Evolutionary conservation across 768 basidiomycete genomes (phyloP).

Genomic region (Psilocybe tampanensis): DNA sequence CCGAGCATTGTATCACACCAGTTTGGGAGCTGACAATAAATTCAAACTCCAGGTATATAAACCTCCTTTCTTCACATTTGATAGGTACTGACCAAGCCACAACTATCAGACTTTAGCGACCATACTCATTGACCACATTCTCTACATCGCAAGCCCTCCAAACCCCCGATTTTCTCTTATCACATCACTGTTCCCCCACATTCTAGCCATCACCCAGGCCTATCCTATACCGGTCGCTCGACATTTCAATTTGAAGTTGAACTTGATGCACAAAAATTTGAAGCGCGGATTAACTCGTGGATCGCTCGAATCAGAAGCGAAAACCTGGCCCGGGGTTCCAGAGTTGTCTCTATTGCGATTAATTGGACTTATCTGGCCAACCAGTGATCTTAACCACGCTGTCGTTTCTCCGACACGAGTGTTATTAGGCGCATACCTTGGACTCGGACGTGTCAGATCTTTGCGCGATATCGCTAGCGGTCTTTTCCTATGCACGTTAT

Average conservation of each 20-base stretch:
- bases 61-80: neutral
- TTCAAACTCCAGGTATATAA: constrained; percentile 80
- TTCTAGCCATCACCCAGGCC: constrained; percentile 74
- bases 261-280: constrained; percentile 93
- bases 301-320: constrained; percentile 57
- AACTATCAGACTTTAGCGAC: constrained; percentile 64
- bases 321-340: constrained; percentile 86
- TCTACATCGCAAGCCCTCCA: constrained; percentile 71
- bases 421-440: constrained; percentile 90
- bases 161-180: constrained; percentile 61
- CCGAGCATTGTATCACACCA: constrained; percentile 88
- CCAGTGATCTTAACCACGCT: constrained; percentile 90
- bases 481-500: constrained; percentile 84
- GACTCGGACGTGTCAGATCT: constrained; percentile 77
- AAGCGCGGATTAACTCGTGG: constrained; percentile 78
- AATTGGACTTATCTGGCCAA: constrained; percentile 86
- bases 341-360: constrained; percentile 84
- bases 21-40: constrained; percentile 90
- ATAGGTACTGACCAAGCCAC: constrained; percentile 8
- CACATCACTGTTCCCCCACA: constrained; percentile 71
- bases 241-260: constrained; percentile 79
- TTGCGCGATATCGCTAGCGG: constrained; percentile 80
- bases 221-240: constrained; percentile 83
- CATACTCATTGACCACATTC: constrained; percentile 86
- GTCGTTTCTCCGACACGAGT: constrained; percentile 87